Evolutionary conservation across 306 rosid species (phyloP).

Genomic region (Astragalus glycyphyllos): DNA sequence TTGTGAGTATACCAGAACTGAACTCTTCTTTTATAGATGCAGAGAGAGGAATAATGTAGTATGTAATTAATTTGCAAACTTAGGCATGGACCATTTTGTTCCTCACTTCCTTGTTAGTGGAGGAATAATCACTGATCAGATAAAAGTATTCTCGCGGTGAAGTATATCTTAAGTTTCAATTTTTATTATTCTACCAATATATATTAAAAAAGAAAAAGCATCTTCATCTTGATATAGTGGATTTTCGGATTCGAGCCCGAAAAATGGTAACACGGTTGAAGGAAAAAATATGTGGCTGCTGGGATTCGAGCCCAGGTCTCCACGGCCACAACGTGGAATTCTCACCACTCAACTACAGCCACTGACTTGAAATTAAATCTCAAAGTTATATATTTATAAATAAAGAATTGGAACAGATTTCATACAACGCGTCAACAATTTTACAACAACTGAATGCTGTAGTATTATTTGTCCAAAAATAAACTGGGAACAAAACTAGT

Average conservation of each 20-base stretch:
- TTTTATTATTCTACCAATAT: background rate
- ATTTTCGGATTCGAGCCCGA: too few relatives aligned
- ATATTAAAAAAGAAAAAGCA: background rate
- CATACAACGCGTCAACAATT: too few relatives aligned
- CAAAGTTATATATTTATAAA: too few relatives aligned
- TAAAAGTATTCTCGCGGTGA: constrained; percentile 40
- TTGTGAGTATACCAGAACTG: background rate
- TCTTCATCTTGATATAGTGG: constrained; percentile 34
- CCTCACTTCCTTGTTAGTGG: too few relatives aligned
- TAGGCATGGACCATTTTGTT: background rate
- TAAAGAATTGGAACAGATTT: too few relatives aligned
- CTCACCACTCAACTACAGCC: constrained; percentile 53
- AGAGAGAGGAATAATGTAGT: background rate
- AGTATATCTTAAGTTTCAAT: constrained; percentile 24
- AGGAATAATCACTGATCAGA: constrained; percentile 11
- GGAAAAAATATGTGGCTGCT: constrained; percentile 37
- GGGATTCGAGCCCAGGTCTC: constrained; percentile 59
- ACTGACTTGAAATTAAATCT: fast-evolving
- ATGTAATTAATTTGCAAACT: constrained; percentile 2
- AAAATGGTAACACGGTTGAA: too few relatives aligned
- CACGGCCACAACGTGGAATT: constrained; percentile 58
- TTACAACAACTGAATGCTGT: too few relatives aligned
- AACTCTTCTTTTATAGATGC: constrained; percentile 30
- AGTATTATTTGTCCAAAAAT: too few relatives aligned
- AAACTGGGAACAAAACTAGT: too few relatives aligned